Evolutionary conservation across 2,329 filamentous ascomycete species (phyloP), one percentile per base, ranked within the genome.

Genomic region (Akanthomyces dipterigenus): DNA sequence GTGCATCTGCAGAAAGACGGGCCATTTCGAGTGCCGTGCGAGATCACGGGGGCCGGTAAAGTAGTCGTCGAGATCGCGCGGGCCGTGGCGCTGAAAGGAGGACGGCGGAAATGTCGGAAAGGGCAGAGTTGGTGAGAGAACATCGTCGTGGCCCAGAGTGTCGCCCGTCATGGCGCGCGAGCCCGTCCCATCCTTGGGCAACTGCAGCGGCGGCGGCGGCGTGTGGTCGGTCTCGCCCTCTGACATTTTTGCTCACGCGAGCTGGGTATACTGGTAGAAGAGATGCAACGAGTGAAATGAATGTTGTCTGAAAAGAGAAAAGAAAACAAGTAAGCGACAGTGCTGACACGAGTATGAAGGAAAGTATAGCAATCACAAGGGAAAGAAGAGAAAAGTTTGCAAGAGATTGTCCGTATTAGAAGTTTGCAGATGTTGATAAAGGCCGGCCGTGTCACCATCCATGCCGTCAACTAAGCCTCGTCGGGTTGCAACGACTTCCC

Each of bases 1-100:
- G 71, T 91, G 88, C 76, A 93, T 80, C 62, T 88, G 87, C 71
- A 93, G 75, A 70, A 91, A 88, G 64, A 86, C 82, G 20, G 89
- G 89, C 81, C 88, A 87, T 79, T 90, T 91, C 22, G 88, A 91
- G 73, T 92, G 88, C 68, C 84, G 84, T 62, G 85, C 80, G 65
- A 90, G 82, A 70, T 91, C 85, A 63, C 87, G 82, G 55, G 89
- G 89, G 14, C 84, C 85, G 54, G 71, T 82, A 69, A 87, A 88
- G 71, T 87, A 87, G 64, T 86, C 83, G 63, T 85, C 83, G 53
- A 87, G 65, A 38, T 84, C 80, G 63, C 80, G 70, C 16, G 73
- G 73, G 18, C 69, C 71, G 34, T 71, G 73, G 45, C 70, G 56
- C 26, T 36, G 70, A 63, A 73, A 74, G 40, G 69, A 65, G 45